These are phyloP conservation scores for Neonectria faginata DNA, from an alignment of 2,329 filamentous ascomycete species.

Conservation along the genomic window DNA sequence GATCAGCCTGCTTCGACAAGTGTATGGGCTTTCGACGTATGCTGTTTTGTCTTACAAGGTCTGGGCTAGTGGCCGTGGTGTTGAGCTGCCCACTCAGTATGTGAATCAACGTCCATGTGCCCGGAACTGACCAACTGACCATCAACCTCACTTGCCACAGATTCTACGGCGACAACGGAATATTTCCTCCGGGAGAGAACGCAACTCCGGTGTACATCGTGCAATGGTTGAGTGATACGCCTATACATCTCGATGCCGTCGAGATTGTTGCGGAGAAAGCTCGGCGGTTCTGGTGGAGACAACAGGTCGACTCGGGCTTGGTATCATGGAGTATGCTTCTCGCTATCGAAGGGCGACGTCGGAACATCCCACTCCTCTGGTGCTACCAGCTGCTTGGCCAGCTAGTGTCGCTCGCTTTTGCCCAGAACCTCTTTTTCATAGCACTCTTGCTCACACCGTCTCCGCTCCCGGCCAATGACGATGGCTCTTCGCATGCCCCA, in stretches of 20 bases:
- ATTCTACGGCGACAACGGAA: constrained; percentile 49
- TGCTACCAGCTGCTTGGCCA: constrained; percentile 70
- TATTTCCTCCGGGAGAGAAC: constrained; percentile 49
- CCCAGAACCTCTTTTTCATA: constrained; percentile 73
- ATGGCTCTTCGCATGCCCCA: constrained; percentile 46
- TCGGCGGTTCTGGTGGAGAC: constrained; percentile 71
- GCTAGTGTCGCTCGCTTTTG: constrained; percentile 69
- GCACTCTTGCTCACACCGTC: constrained; percentile 67
- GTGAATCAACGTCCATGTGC: constrained; percentile 8
- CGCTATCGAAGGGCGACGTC: constrained; percentile 68
- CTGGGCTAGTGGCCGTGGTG: constrained; percentile 59
- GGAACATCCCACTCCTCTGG: constrained; percentile 65
- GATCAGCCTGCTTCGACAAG: constrained; percentile 57
- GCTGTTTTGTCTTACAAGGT: constrained; percentile 60
- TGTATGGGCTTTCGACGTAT: constrained; percentile 58
- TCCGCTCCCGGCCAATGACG: constrained; percentile 51
- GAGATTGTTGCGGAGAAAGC: constrained; percentile 66
- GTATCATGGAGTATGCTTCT: constrained; percentile 68
- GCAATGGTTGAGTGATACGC: constrained; percentile 66
- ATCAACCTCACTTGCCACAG: constrained; percentile 26
- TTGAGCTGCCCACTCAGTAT: constrained; percentile 53
- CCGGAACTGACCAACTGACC: not conserved
- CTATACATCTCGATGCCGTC: constrained; percentile 64
- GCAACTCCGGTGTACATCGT: constrained; percentile 53
- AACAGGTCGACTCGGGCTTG: constrained; percentile 67